Evolutionary conservation across 2,329 filamentous ascomycete genomes (phyloP).

Genomic region (Ambrosiella xylebori): DNA sequence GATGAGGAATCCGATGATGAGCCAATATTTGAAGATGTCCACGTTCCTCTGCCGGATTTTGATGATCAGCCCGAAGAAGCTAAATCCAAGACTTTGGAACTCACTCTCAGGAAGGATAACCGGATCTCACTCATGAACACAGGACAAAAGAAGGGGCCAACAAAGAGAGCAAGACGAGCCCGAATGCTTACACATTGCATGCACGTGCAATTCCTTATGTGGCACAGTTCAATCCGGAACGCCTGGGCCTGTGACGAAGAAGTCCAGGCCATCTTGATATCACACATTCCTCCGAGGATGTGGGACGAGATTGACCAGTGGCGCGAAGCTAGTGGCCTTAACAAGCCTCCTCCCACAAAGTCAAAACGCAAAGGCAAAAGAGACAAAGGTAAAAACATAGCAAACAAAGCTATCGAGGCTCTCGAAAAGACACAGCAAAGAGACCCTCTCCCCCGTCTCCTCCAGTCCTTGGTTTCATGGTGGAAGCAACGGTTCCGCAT

Average conservation of each 20-base stretch:
- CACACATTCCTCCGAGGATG: constrained; percentile 50
- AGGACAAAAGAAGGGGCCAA: constrained; percentile 62
- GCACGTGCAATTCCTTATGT: constrained; percentile 75
- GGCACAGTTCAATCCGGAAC: constrained; percentile 77
- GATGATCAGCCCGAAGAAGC: constrained; percentile 25
- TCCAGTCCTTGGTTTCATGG: constrained; percentile 62
- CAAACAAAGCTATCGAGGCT: constrained; percentile 37
- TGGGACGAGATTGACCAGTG: constrained; percentile 60
- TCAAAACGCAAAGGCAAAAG: constrained; percentile 17
- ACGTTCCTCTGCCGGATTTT: constrained; percentile 27
- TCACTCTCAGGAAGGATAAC: constrained; percentile 47
- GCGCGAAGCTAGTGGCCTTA: constrained; percentile 49
- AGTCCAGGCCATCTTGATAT: constrained; percentile 57
- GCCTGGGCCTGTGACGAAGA: constrained; percentile 64
- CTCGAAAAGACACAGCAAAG: constrained; percentile 29
- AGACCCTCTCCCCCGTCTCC: constrained; percentile 61
- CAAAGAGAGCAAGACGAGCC: constrained; percentile 67
- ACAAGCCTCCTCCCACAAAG: constrained; percentile 16
- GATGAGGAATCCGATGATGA: constrained; percentile 39
- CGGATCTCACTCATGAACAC: constrained; percentile 44
- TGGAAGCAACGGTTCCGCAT: constrained; percentile 76
- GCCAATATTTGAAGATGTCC: constrained; percentile 46
- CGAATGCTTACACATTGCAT: constrained; percentile 68
- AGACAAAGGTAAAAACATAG: constrained; percentile 24
- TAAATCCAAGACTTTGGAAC: constrained; percentile 47